Evolutionary conservation across 768 basidiomycete species (phyloP), one percentile per base, ranked within the genome.

Genomic region (Mycena olivaceomarginata): DNA sequence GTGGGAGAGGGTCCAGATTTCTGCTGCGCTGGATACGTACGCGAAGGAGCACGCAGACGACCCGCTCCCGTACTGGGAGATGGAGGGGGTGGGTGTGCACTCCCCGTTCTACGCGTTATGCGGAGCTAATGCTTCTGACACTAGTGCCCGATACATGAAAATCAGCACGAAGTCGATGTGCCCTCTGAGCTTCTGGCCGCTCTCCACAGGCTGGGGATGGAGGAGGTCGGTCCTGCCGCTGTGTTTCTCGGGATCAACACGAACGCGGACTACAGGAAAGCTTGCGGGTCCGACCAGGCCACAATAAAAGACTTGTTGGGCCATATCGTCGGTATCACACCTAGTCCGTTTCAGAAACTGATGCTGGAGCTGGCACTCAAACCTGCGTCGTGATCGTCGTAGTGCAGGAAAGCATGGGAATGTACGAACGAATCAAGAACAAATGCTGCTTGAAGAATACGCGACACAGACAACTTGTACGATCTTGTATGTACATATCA

Each of bases 361-460:
- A 70, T 75, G 68, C 62, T 75, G 11, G 51, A 70, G 60, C 1
- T 69, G 16, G 74, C 51, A 15, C 45, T 75, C 51, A 39, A 13
- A 8, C 11, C 31, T 12, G 15, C 43, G 48, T 31, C 15, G 66
- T 67, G 37, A 45, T 15, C 18, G 31, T 4, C 48, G 13, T 22
- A 59, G 22, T 6, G 9, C 10, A 15, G 43, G 43, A 15, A 15
- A 10, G 43, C 10, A 45, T 11, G 12, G 53, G n/a, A 15, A 56
- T 10, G n/a, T 9, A 16, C 53, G 9, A n/a, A 56, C 3, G 12
- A 56, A 22, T 56, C n/a, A 12, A 56, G n/a, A 56, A 45, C 43
- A 45, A 45, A 45, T 45, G 43, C 11, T 45, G 15, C 25, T 25
- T 25, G 1, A 45, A 15, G 43, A 45, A 45, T 45, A 15, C 15